Percentiles rank a stretch among this genome's conserved stretches.
Conservation (phyloP, 2,329 filamentous ascomycete species). For the Botrytis cinerea region DNA sequence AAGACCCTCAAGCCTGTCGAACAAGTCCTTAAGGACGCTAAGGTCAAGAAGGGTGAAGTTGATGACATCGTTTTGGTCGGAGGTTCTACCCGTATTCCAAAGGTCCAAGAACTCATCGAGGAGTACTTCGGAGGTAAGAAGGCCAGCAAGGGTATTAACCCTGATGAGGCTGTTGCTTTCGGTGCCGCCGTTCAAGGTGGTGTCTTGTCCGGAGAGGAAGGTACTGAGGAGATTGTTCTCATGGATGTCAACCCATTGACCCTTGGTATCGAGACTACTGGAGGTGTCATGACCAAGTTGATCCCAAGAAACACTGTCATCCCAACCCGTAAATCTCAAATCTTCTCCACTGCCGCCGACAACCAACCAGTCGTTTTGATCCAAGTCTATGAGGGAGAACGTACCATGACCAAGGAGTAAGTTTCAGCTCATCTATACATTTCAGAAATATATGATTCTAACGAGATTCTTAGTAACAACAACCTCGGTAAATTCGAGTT, state of each 20-base stretch:
- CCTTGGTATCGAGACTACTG: conserved; percentile 95
- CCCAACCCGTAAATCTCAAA: conserved; percentile 94
- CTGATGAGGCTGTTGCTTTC: conserved; percentile 97
- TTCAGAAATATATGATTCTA: neutral
- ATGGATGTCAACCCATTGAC: conserved; percentile 98
- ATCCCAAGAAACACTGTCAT: conserved; percentile 94
- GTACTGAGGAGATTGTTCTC: conserved; percentile 78
- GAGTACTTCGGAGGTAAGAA: conserved; percentile 96
- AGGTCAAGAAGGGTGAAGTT: conserved; percentile 93
- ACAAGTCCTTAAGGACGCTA: conserved; percentile 97
- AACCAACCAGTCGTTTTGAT: conserved; percentile 96
- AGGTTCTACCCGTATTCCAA: conserved; percentile 98
- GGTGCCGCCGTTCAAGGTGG: conserved; percentile 97
- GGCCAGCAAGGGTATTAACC: conserved; percentile 99
- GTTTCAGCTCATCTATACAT: neutral
- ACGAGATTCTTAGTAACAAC: conserved; percentile 71
- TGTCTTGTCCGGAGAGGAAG: conserved; percentile 86
- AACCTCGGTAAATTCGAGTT: conserved; percentile 97
- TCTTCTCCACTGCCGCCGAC: conserved; percentile 95
- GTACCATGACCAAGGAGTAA: conserved; percentile 70
- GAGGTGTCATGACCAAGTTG: conserved; percentile 96
- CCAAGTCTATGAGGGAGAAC: conserved; percentile 93
- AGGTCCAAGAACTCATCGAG: conserved; percentile 92
- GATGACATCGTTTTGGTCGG: conserved; percentile 97
- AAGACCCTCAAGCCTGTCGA: conserved; percentile 98